A percentile compares a stretch with the other conserved stretches of the same genome.
phyloP scores from a whole-genome alignment of 345 rosid species.

The Hirschfeldia incana region DNA sequence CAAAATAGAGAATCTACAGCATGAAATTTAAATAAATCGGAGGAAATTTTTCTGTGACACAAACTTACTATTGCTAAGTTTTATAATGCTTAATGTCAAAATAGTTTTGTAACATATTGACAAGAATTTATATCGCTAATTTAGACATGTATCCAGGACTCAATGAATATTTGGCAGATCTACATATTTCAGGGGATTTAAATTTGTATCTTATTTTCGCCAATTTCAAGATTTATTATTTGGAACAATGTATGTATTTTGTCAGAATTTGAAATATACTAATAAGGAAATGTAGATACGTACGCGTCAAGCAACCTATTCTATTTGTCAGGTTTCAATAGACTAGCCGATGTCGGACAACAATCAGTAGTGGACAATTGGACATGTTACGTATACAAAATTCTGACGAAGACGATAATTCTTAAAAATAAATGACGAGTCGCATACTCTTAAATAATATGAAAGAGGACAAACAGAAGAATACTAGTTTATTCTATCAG shows the following conservation, averaged over 20 bases:
- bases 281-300: not conserved
- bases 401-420: slow-evolving; percentile 9
- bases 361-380: not conserved
- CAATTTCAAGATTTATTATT: not conserved
- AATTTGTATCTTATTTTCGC: not conserved
- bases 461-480: not conserved
- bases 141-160: not conserved
- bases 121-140: not conserved
- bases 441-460: not conserved
- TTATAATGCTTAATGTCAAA: not conserved
- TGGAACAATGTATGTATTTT: not conserved
- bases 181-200: not conserved
- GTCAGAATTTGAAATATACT: not conserved
- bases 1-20: not conserved
- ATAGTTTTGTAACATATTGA: not conserved
- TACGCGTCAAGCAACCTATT: slow-evolving; percentile 5
- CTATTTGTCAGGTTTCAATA: not conserved
- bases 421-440: not conserved
- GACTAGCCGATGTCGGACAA: not conserved
- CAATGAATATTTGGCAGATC: not conserved
- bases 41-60: not conserved
- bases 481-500: not conserved
- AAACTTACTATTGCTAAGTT: not conserved
- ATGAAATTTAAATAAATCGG: not conserved
- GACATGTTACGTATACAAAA: not conserved